phyloP scores from a whole-genome alignment of 2,329 filamentous ascomycete genomes.

The Phaeosphaeriaceae sp. region DNA sequence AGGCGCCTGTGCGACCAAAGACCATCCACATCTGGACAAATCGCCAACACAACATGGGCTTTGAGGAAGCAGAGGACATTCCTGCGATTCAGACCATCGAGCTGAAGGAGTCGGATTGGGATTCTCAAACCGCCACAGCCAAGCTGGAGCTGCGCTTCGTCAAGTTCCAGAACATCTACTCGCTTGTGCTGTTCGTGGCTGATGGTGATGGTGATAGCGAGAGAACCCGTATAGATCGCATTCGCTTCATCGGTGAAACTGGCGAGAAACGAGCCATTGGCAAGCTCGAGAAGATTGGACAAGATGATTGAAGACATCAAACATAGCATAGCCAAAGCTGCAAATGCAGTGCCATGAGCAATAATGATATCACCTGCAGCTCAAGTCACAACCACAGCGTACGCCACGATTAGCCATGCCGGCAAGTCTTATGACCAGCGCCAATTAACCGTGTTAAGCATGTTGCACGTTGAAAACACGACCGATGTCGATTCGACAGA shows the following conservation, averaged over 20 bases:
- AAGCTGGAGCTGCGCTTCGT: conserved; percentile 79
- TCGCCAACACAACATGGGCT: conserved; percentile 86
- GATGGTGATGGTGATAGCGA: conserved; percentile 82
- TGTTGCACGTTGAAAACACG: background rate
- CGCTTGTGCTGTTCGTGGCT: conserved; percentile 85
- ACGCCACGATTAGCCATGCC: too few relatives aligned
- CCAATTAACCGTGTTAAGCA: too few relatives aligned
- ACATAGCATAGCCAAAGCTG: background rate
- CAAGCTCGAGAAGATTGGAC: conserved; percentile 92
- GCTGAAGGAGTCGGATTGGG: conserved; percentile 79
- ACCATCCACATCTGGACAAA: conserved; percentile 89
- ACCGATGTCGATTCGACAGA: background rate
- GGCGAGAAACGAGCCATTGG: conserved; percentile 93
- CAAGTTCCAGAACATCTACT: conserved; percentile 95
- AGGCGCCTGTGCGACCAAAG: conserved; percentile 79
- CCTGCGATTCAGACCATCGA: conserved; percentile 80
- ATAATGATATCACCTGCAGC: background rate
- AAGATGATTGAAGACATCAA: conserved; percentile 57
- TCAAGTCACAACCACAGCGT: too few relatives aligned
- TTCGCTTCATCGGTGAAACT: conserved; percentile 83
- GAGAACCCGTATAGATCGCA: conserved; percentile 81
- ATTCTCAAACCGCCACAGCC: conserved; percentile 57
- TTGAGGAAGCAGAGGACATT: conserved; percentile 91
- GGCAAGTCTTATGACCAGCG: too few relatives aligned
- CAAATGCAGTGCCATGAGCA: background rate